Conservation (phyloP, 768 basidiomycete genomes). For the Nidularia sp. region DNA sequence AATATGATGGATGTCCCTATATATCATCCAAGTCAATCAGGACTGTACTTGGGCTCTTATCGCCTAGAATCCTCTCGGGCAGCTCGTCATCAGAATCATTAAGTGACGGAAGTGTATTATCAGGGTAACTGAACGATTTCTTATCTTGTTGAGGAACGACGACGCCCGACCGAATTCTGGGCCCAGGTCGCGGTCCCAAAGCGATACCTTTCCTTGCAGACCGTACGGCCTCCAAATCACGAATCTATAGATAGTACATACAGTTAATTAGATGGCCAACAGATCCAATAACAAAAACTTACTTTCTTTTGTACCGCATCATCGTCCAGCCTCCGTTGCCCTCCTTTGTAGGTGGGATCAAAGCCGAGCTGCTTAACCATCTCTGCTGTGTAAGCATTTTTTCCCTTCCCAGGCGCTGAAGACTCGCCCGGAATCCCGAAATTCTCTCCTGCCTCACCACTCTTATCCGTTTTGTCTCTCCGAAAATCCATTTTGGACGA, state of each 20-base stretch:
- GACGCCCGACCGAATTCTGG: conserved; percentile 61
- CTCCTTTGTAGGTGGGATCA: conserved; percentile 63
- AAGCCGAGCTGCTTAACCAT: conserved; percentile 75
- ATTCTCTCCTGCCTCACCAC: neutral
- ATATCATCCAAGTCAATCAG: too few species aligned
- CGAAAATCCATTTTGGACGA: conserved; percentile 11
- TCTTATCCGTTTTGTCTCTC: conserved; percentile 8
- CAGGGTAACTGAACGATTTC: neutral
- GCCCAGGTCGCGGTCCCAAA: conserved; percentile 63
- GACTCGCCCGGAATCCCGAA: too few species aligned
- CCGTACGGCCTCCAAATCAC: conserved; percentile 50
- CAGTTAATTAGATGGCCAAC: neutral
- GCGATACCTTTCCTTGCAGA: conserved; percentile 45
- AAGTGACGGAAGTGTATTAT: too few species aligned
- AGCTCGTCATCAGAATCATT: too few species aligned
- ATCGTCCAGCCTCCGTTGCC: conserved; percentile 36
- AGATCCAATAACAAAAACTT: conserved; percentile 4
- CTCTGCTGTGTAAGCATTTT: conserved; percentile 52
- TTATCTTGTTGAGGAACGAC: conserved; percentile 21
- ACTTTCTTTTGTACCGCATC: conserved; percentile 58
- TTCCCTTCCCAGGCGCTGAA: neutral
- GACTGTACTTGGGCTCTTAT: too few species aligned
- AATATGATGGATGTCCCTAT: too few species aligned
- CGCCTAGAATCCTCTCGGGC: too few species aligned
- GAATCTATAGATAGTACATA: conserved; percentile 28